These are phyloP conservation scores for Sclerotinia minor DNA, from an alignment of 2,329 filamentous ascomycete species.

Conservation along the genomic window DNA sequence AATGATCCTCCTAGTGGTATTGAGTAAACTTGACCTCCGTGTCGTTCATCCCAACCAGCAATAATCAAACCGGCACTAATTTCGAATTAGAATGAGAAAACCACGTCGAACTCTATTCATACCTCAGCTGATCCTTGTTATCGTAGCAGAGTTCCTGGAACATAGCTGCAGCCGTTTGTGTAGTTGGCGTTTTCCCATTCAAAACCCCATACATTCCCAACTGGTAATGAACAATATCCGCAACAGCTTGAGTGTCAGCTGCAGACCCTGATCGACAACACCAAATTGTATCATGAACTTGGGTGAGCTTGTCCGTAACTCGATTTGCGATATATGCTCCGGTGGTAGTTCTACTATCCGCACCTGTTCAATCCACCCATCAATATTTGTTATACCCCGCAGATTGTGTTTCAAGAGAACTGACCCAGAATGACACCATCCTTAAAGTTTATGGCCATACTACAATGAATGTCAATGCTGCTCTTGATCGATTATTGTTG, in stretches of 20 bases:
- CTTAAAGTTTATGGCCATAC: slow-evolving; percentile 99
- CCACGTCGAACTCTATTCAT: slow-evolving; percentile 42
- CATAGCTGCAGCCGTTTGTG: slow-evolving; percentile 89
- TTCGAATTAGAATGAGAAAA: slow-evolving; percentile 31
- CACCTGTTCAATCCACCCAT: slow-evolving; percentile 53
- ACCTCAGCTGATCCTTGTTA: slow-evolving; percentile 94
- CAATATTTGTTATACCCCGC: slow-evolving; percentile 22
- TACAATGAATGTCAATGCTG: slow-evolving; percentile 46
- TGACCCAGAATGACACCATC: slow-evolving; percentile 90
- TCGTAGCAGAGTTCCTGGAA: slow-evolving; percentile 98
- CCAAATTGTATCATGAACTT: slow-evolving; percentile 99
- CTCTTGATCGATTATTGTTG: slow-evolving; percentile 27
- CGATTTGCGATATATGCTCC: slow-evolving; percentile 98
- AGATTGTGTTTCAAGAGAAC: slow-evolving; percentile 33
- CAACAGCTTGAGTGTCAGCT: slow-evolving; percentile 95
- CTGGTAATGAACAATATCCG: slow-evolving; percentile 97
- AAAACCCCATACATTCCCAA: slow-evolving; percentile 87
- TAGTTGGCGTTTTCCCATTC: slow-evolving; percentile 87
- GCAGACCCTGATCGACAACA: slow-evolving; percentile 98
- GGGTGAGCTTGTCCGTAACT: slow-evolving; percentile 98
- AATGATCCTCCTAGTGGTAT: slow-evolving; percentile 95
- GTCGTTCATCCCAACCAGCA: slow-evolving; percentile 92
- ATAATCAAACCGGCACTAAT: slow-evolving; percentile 92
- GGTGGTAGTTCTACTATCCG: slow-evolving; percentile 95
- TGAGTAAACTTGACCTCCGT: slow-evolving; percentile 96